Evolutionary conservation across 2,329 filamentous ascomycete genomes (phyloP), one percentile per base, ranked within the genome.

Genomic region (Verticillium nubilum): DNA sequence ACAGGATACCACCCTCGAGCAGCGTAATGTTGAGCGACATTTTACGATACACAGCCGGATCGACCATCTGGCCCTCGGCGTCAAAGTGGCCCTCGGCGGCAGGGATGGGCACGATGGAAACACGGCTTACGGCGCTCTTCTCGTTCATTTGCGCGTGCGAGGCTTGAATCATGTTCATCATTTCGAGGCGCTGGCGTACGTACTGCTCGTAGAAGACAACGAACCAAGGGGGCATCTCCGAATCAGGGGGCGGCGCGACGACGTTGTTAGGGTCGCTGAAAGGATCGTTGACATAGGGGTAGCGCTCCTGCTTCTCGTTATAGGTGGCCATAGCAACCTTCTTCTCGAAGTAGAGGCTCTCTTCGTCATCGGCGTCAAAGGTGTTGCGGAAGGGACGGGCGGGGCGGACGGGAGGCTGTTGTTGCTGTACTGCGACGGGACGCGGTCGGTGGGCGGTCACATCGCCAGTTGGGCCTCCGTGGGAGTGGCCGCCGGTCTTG

Each of bases 1-100:
- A 92, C 12, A 92, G 78, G 64, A 92, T 92, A 62, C 89, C 89
- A 59, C 89, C 87, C 72, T 92, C 89, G 5, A 92, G 81, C 2
- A 92, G 80, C 4, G 89, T 83, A 64, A 90, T 91, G 72, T 92
- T 89, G 66, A 91, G 78, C 2, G 89, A 82, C 70, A 87, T 83
- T 66, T 85, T 88, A 67, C 84, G 82, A 71, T 83, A 80, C 6
- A 79, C 73, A 9, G 70, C 60, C 5, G 78, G 76, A 63, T 81
- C 77, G 15, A 81, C 75, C 0, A 68, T 62, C 60, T 77, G 71
- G 13, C 76, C 76, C 58, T 81, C 77, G 47, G 75, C 74, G 55
- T 82, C 79, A 47, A 75, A 71, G 61, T 73, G 75, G 1, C 67
- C 70, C 57, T 73, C 70, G 62, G 77, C 70, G 25, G 55, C 56